phyloP scores from a whole-genome alignment of 306 rosid species.

The Rosa lucieae region DNA sequence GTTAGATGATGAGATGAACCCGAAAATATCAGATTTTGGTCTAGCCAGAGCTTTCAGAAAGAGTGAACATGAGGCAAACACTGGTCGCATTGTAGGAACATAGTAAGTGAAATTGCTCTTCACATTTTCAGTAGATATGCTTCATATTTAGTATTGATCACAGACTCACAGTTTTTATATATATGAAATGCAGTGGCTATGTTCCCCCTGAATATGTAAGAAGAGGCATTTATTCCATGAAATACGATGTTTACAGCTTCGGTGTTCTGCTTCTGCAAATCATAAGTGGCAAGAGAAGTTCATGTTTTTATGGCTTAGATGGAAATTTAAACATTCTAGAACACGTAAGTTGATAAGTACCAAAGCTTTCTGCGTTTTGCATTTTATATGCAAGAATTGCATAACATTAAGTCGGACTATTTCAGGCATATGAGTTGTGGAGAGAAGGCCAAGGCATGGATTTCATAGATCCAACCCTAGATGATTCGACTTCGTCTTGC shows the following conservation, averaged over 20 bases:
- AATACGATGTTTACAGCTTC: slow-evolving; percentile 39
- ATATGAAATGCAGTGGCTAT: slow-evolving; percentile 31
- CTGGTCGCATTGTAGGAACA: slow-evolving; percentile 40
- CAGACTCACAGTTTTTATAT: not conserved
- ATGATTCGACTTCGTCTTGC: slow-evolving; percentile 27
- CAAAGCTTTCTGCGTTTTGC: not conserved
- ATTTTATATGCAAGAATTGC: not conserved
- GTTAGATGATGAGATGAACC: slow-evolving; percentile 22
- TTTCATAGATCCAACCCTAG: slow-evolving; percentile 30
- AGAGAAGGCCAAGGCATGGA: slow-evolving; percentile 30
- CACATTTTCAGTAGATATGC: not conserved
- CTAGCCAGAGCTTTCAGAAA: slow-evolving; percentile 33
- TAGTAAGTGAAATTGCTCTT: slow-evolving; percentile 18
- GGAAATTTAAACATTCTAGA: slow-evolving; percentile 24
- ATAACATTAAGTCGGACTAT: not conserved
- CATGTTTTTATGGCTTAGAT: slow-evolving; percentile 2
- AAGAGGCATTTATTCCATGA: slow-evolving; percentile 33
- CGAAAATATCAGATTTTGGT: slow-evolving; percentile 45
- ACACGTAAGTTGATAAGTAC: slow-evolving; percentile 24
- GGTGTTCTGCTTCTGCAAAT: slow-evolving; percentile 41
- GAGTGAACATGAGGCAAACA: slow-evolving; percentile 32
- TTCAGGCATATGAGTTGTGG: slow-evolving; percentile 49
- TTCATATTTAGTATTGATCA: not conserved
- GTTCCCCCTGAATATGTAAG: slow-evolving; percentile 28
- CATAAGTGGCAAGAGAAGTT: slow-evolving; percentile 34